Evolutionary conservation across 148 eudicot species (phyloP), one percentile per base, ranked within the genome.

Genomic region (Nyssa sinensis): DNA sequence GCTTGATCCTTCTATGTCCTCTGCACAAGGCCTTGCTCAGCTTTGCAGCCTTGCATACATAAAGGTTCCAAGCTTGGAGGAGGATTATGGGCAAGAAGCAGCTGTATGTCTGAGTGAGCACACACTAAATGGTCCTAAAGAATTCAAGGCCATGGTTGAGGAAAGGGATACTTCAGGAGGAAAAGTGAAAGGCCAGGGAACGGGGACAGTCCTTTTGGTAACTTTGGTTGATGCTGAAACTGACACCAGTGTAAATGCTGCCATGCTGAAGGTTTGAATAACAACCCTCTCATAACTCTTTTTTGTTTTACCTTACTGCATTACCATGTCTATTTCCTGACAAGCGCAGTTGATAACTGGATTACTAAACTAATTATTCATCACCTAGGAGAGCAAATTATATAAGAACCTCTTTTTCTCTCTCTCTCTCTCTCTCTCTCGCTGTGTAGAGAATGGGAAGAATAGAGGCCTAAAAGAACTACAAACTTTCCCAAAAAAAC

Each of bases 161-260:
- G 97, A 90, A 39, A 84, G 79, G 72, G 94, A 92, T 81, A 78
- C 92, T 17, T 95, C 94, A 65, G 91, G 88, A 27, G 97, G 97
- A n/a, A 90, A 90, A 79, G 87, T 79, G 17, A 92, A 92, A 84
- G 98, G 97, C 31, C 96, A 92, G 79, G 98, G 98, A 80, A 92
- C 91, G 58, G 97, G 97, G 59, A 79, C 89, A 10, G 72, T 92
- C 33, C 85, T 88, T 17, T 55, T 86, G 64, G 97, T 95, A 25
- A 86, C 92, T 29, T 75, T 95, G 86, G 75, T 90, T 39, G 90
- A 89, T 69, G 75, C 81, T 17, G 88, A 83, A 67, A 33, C 81
- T 72, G 85, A 80, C 32, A 74, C 76, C 39, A 94, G 87, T 82
- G 70, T 92, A 33, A 92, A 91, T 84, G 90, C 94, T 17, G 71